A percentile compares a stretch with the other conserved stretches of the same genome.
Evolutionary conservation across 345 rosid genomes (phyloP).

Genomic region (Acer campestre): DNA sequence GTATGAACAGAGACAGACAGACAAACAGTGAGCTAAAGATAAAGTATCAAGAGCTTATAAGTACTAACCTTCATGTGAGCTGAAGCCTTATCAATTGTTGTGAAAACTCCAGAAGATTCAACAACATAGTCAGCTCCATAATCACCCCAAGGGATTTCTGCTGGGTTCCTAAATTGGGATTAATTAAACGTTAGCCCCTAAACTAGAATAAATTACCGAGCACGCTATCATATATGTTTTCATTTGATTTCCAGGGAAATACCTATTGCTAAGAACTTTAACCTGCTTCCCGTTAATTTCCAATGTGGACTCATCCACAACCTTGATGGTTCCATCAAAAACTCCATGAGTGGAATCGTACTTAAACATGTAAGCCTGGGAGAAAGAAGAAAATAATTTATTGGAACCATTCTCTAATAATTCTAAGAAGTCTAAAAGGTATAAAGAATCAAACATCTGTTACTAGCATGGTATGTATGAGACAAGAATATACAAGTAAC

Average conservation of each 20-base stretch:
- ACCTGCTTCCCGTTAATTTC: constrained; percentile 90
- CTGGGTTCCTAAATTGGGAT: constrained; percentile 68
- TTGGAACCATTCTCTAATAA: constrained; percentile 11
- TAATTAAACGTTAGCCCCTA: constrained; percentile 8
- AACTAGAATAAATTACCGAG: not conserved
- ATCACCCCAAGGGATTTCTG: constrained; percentile 98
- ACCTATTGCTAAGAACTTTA: constrained; percentile 81
- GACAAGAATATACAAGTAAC: not conserved
- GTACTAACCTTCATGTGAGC: constrained; percentile 76
- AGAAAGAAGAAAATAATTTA: constrained; percentile 6
- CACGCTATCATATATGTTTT: not conserved
- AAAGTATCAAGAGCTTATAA: not conserved
- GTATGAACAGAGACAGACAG: not conserved
- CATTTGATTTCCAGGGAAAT: constrained; percentile 19
- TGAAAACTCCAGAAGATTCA: constrained; percentile 95
- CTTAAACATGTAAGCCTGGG: constrained; percentile 95
- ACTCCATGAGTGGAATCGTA: constrained; percentile 97
- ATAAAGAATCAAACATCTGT: constrained; percentile 1
- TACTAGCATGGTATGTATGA: not conserved
- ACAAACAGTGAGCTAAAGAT: not conserved
- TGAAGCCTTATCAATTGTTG: constrained; percentile 84
- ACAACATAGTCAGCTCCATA: constrained; percentile 86
- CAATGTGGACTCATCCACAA: constrained; percentile 76
- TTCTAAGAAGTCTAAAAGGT: not conserved
- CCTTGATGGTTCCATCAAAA: constrained; percentile 72